Conservation (phyloP, 192 early-diverging fungal species). For the Gonapodya sp. region DNA sequence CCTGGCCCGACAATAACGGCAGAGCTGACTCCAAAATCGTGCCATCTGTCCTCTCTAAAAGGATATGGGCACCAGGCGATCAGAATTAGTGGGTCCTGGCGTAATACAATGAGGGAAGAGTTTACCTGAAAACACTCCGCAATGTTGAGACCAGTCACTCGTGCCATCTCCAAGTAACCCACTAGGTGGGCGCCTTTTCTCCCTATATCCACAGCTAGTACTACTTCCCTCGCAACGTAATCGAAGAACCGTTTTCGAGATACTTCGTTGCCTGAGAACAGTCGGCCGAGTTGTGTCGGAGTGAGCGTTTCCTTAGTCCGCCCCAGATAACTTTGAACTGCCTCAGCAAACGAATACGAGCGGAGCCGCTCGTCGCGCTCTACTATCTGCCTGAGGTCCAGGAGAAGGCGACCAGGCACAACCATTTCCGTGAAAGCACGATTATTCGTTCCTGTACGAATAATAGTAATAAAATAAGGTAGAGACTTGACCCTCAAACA, state of each 20-base stretch:
- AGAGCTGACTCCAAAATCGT: constrained; percentile 7
- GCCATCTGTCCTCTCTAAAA: constrained; percentile 4
- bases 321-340: background rate
- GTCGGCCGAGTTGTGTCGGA: background rate
- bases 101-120: background rate
- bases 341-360: background rate
- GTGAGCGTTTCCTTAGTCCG: background rate
- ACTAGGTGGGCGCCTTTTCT: background rate
- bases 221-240: background rate
- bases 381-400: background rate
- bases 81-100: background rate
- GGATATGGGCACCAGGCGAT: too few species aligned
- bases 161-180: background rate
- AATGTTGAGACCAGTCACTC: constrained; percentile 5
- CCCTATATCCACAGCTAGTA: background rate
- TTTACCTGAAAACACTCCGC: background rate
- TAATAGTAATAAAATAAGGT: background rate
- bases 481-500: background rate
- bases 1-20: background rate
- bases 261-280: background rate
- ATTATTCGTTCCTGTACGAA: background rate
- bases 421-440: background rate
- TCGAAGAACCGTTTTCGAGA: background rate
- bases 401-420: background rate
- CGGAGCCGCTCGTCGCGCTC: constrained; percentile 5